Evolutionary conservation across 2,329 filamentous ascomycete genomes (phyloP).

Genomic region (Hirsutella minnesotensis): DNA sequence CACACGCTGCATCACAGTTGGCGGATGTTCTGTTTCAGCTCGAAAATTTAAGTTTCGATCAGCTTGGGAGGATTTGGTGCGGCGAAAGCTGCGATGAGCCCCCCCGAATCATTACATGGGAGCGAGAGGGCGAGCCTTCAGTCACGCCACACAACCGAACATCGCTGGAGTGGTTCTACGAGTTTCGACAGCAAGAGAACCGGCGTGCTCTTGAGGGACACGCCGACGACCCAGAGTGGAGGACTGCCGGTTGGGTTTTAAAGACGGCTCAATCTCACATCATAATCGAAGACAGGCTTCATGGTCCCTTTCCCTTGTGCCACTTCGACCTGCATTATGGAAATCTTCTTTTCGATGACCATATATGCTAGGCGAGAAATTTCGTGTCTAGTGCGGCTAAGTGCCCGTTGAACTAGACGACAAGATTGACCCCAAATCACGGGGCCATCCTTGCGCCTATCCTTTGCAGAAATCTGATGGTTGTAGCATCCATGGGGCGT

Average conservation of each 20-base stretch:
- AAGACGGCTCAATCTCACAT: conserved; percentile 4
- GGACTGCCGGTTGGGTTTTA: conserved; percentile 3
- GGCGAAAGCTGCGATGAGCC: conserved; percentile 6
- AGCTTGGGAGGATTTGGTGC: conserved; percentile 5
- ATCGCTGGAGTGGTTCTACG: conserved; percentile 6
- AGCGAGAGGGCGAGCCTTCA: not conserved
- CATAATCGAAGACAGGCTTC: conserved; percentile 3
- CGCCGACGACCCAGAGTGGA: conserved; percentile 3
- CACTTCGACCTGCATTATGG: conserved; percentile 5
- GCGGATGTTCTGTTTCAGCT: conserved; percentile 6
- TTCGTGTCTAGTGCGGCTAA: not conserved
- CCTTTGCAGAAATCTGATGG: too few relatives aligned
- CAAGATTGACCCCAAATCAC: too few relatives aligned
- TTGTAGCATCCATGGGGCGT: too few relatives aligned
- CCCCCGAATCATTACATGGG: conserved; percentile 4
- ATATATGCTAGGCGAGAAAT: not conserved
- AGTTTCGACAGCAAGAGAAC: conserved; percentile 2
- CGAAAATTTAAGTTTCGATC: conserved; percentile 3
- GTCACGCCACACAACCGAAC: conserved; percentile 1
- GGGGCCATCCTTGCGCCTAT: too few relatives aligned
- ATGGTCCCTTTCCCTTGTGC: conserved; percentile 5
- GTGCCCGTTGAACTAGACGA: not conserved
- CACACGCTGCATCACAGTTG: not conserved
- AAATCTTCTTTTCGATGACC: conserved; percentile 4
- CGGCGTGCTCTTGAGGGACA: conserved; percentile 1